Base-by-base conservation (phyloP, 148 eudicot genomes). In the Chenopodium suecicum region DNA sequence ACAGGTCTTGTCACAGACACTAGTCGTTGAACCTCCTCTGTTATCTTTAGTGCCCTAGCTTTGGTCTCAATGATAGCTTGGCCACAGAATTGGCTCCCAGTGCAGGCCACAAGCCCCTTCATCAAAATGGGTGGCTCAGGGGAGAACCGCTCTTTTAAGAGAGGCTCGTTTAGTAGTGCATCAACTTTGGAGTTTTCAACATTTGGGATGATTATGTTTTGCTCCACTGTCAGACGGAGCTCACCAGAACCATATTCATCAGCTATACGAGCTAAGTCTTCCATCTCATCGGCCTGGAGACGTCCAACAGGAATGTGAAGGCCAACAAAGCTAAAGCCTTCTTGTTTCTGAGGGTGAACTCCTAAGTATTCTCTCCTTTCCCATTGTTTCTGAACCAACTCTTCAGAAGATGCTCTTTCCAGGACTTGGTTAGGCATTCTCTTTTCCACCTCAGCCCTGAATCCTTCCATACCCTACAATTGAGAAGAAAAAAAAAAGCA, bases 1-100 rank as follows among this genome's bases (percentile, higher is more conserved):
- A 96, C 91, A 4, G 97, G 94, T 74, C 79, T 80, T 13, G 89
- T 79, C 25, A 92, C 82, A 0, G 97, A 91, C 7, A 96, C 99
- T 25, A 75, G 89, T 78, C 88, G 76, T 20, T 86, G 84, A 32
- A 96, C 94, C 81, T 94, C 99, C 84, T 92, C 97, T 0, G 99
- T 92, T 74, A 96, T 91, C 85, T 89, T 89, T 27, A 96, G 70
- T 0, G 99, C 97, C 31, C 97, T 87, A 0, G 91, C 93, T 81
- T 95, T 96, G 2, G 99, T 96, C 86, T 96, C 99, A 0, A 94
- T 96, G 65, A 96, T 92, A 65, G 97, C 99, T 72, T 96, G 99
- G 50, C 99, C 99, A 25, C 99, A 94, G 78, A 96, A 96, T 83
- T 94, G 99, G 84, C 80, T 96, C n/a, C 99, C 99, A 0, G 97